Evolutionary conservation across 2,329 filamentous ascomycete species (phyloP), one percentile per base, ranked within the genome.

Genomic region (Sporothrix brunneoviolacea): DNA sequence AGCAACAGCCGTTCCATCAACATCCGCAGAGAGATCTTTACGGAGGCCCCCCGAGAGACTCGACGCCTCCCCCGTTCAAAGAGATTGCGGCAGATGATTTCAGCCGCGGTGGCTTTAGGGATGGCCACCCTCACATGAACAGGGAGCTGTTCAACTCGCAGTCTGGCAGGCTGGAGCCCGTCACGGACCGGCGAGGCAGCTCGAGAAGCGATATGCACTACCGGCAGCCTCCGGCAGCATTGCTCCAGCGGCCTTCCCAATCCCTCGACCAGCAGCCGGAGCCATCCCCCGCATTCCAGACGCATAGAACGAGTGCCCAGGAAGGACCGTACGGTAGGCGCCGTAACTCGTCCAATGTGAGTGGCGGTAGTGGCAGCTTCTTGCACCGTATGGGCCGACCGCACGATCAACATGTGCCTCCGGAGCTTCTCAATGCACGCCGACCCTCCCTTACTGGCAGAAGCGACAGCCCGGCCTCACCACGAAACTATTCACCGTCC

Each of bases 21-120:
- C 39, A 54, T 9, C 68, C 75, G 51, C 68, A 71, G 19, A 76
- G 73, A 60, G 83, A 88, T 56, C 65, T 72, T 10, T 74, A 78
- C 49, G 70, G 73, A 6, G 51, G 53, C 10, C 55, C 51, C 12
- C 45, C 42, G 18, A 21, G 38, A 30, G 48, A 36, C 37, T 22
- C 36, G 18, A 54, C 52, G 5, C 48, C 72, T 16, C 73, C 74
- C 45, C 74, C 73, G 3, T 77, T 85, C 0, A 88, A 89, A 62
- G 91, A 97, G 64, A 95, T 96, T 56, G 88, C 90, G 6, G 87
- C 91, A 0, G 93, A 97, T 65, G 91, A 95, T 58, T 97, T 96
- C 62, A 94, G 85, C 64, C 80, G 93, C 55, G 81, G 84, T 47
- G 79, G 83, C 30, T 95, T 88, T 84, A 79, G 86, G 60, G 89